Conservation (phyloP, 176 grass and related monocot genomes). For the Saccharum spontaneum region DNA sequence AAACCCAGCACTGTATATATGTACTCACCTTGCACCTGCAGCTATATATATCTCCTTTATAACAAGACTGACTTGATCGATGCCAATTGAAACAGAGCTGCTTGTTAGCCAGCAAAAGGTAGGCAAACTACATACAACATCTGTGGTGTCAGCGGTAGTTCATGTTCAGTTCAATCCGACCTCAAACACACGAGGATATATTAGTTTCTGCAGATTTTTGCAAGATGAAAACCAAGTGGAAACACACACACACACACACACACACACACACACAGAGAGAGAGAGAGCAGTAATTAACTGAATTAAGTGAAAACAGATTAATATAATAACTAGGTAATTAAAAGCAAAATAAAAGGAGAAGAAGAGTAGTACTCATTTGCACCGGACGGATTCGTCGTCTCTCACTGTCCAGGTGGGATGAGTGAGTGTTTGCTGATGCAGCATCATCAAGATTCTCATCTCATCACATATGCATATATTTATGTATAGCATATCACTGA, state of each 20-base stretch:
- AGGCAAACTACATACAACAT: no score
- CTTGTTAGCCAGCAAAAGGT: neutral
- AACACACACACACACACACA: no score
- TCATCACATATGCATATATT: constrained; percentile 35
- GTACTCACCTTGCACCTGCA: neutral
- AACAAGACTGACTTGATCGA: neutral
- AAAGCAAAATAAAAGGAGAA: neutral
- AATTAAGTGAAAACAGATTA: neutral
- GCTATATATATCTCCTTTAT: no score
- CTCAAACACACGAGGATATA: no score
- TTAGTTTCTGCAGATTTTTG: neutral
- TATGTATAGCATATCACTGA: neutral
- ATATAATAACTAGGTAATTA: neutral
- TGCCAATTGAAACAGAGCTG: neutral
- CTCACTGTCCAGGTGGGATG: neutral
- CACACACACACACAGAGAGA: no score
- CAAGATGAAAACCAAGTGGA: neutral
- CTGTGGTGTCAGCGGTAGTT: neutral
- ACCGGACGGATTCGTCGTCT: neutral
- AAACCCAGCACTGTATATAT: neutral
- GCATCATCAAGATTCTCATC: constrained; percentile 99
- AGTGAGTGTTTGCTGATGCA: constrained; percentile 76
- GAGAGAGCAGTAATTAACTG: neutral
- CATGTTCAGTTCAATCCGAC: neutral
- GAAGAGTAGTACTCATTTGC: no score